Conservation (phyloP, 306 rosid species). For the Lathyrus sativus region DNA sequence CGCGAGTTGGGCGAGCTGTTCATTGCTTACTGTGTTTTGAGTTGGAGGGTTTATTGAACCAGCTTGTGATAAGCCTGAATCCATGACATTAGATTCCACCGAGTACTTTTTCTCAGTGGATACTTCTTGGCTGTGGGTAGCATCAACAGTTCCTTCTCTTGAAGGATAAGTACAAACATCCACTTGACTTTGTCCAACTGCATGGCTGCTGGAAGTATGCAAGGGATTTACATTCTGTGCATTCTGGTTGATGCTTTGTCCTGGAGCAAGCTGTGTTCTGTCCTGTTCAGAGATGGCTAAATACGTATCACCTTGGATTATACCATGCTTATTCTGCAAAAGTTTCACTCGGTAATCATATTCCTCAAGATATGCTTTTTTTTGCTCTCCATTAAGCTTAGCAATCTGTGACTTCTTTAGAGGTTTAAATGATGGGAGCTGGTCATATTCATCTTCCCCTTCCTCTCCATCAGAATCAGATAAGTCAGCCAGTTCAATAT, state of each 20-base stretch:
- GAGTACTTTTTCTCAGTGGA: slow-evolving; percentile 51
- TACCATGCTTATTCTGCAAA: slow-evolving; percentile 81
- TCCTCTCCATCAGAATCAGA: slow-evolving; percentile 89
- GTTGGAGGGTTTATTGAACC: slow-evolving; percentile 52
- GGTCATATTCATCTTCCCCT: slow-evolving; percentile 92
- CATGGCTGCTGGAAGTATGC: slow-evolving; percentile 44
- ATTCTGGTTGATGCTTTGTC: slow-evolving; percentile 54
- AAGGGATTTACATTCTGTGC: slow-evolving; percentile 47
- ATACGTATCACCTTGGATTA: slow-evolving; percentile 46
- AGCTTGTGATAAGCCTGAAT: slow-evolving; percentile 52
- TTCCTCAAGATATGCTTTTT: slow-evolving; percentile 87
- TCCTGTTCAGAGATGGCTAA: slow-evolving; percentile 49
- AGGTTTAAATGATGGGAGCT: slow-evolving; percentile 95
- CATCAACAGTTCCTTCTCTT: slow-evolving; percentile 47
- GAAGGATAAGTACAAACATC: slow-evolving; percentile 53
- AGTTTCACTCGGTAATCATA: slow-evolving; percentile 95
- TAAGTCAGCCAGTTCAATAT: slow-evolving; percentile 80
- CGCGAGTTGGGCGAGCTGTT: slow-evolving; percentile 62
- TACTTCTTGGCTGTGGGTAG: slow-evolving; percentile 47
- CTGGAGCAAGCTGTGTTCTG: slow-evolving; percentile 49
- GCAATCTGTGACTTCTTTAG: slow-evolving; percentile 83
- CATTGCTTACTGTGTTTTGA: slow-evolving; percentile 54
- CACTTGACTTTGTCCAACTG: slow-evolving; percentile 53
- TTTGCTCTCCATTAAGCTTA: slow-evolving; percentile 82
- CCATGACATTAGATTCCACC: slow-evolving; percentile 48